Conservation (phyloP, 2,329 filamentous ascomycete species). For the Microcera coccophila region DNA sequence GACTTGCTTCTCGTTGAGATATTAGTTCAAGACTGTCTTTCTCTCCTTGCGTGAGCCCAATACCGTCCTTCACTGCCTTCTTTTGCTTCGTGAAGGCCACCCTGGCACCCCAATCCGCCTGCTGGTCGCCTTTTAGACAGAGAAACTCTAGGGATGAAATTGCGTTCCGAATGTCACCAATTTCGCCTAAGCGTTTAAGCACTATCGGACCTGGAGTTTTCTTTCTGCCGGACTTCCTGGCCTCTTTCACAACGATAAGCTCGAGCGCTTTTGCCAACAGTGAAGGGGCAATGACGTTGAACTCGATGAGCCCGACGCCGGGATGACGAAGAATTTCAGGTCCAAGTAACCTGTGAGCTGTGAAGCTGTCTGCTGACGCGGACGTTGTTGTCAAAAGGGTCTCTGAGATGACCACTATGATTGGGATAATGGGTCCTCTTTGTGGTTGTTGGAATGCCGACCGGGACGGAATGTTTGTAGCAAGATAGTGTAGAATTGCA, state of each 20-base stretch:
- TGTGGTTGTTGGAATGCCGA: slow-evolving; percentile 42
- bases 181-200: slow-evolving; percentile 74
- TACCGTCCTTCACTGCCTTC: slow-evolving; percentile 52
- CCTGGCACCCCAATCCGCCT: slow-evolving; percentile 70
- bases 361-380: slow-evolving; percentile 84
- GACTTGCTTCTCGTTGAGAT: slow-evolving; percentile 79
- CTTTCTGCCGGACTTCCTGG: slow-evolving; percentile 68
- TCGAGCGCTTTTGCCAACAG: slow-evolving; percentile 82
- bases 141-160: slow-evolving; percentile 89
- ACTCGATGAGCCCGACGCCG: slow-evolving; percentile 76
- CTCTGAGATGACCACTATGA: slow-evolving; percentile 90
- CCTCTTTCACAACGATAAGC: slow-evolving; percentile 78
- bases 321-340: slow-evolving; percentile 81
- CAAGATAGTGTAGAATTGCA: slow-evolving; percentile 70
- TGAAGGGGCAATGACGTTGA: slow-evolving; percentile 87
- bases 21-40: slow-evolving; percentile 74
- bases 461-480: slow-evolving; percentile 58
- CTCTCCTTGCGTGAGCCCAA: slow-evolving; percentile 70
- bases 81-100: slow-evolving; percentile 67
- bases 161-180: slow-evolving; percentile 90
- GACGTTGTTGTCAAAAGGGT: slow-evolving; percentile 81
- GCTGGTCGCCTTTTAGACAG: slow-evolving; percentile 75
- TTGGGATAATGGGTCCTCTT: slow-evolving; percentile 57
- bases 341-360: slow-evolving; percentile 82
- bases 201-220: slow-evolving; percentile 75